A percentile compares a stretch with the other conserved stretches of the same genome.
Conservation (phyloP, 2,329 filamentous ascomycete genomes). For the Pseudopithomyces chartarum region DNA sequence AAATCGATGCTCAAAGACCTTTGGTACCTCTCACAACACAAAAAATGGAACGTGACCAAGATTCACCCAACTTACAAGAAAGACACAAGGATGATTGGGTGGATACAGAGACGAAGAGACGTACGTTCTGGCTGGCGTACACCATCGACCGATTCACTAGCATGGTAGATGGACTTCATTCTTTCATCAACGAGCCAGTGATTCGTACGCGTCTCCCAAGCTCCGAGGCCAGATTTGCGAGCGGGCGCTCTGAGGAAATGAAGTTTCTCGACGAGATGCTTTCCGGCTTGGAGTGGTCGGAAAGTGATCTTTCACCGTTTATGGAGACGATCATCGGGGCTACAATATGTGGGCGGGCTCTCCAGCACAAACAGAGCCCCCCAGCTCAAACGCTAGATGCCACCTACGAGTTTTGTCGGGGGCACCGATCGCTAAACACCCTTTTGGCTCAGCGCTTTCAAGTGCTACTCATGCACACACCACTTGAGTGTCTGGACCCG, state of each 20-base stretch:
- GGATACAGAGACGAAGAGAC: background rate
- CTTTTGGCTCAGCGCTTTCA: background rate
- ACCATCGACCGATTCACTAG: background rate
- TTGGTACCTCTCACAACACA: background rate
- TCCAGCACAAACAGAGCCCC: background rate
- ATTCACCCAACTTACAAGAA: background rate
- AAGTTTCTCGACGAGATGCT: background rate
- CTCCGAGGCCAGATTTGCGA: background rate
- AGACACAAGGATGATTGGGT: background rate
- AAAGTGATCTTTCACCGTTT: background rate
- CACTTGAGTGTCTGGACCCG: background rate
- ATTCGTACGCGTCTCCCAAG: background rate
- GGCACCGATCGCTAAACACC: background rate
- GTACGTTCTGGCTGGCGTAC: background rate
- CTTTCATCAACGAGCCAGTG: background rate
- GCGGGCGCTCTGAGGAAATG: background rate
- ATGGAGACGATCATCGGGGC: background rate
- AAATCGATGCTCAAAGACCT: background rate
- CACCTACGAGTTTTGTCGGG: background rate
- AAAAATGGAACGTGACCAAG: background rate
- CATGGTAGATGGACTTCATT: background rate
- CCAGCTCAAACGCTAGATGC: background rate
- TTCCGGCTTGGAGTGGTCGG: background rate
- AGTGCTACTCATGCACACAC: background rate
- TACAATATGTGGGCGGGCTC: background rate